Evolutionary conservation across 2,329 filamentous ascomycete genomes (phyloP).

Genomic region (Colletotrichum godetiae): DNA sequence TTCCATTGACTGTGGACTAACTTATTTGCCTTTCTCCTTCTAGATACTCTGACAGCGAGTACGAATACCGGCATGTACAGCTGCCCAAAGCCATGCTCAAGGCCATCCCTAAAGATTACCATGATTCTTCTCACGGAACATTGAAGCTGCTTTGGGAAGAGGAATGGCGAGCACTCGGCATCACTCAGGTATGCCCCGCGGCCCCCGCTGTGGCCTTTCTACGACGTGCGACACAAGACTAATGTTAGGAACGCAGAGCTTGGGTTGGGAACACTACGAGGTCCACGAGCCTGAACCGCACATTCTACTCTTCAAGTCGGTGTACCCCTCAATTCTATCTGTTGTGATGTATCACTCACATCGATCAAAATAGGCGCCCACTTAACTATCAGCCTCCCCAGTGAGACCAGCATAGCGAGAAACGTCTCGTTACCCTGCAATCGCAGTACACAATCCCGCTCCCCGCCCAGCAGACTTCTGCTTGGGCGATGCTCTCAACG

Average conservation of each 20-base stretch:
- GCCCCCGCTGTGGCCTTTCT: not conserved
- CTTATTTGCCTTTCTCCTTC: not conserved
- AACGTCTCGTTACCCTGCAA: slow-evolving; percentile 25
- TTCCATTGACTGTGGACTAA: slow-evolving; percentile 1
- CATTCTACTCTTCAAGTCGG: slow-evolving; percentile 98
- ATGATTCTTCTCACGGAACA: slow-evolving; percentile 88
- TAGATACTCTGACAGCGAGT: slow-evolving; percentile 93
- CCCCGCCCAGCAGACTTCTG: slow-evolving; percentile 22
- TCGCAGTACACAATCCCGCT: slow-evolving; percentile 27
- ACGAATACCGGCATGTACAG: slow-evolving; percentile 97
- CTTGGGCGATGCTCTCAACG: slow-evolving; percentile 30
- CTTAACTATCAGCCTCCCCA: slow-evolving; percentile 85
- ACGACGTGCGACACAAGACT: not conserved
- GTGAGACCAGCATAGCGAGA: slow-evolving; percentile 48
- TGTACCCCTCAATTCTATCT: slow-evolving; percentile 36
- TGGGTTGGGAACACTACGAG: slow-evolving; percentile 99
- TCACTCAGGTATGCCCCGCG: slow-evolving; percentile 82
- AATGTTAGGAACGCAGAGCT: slow-evolving; percentile 70
- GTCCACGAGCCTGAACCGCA: slow-evolving; percentile 99
- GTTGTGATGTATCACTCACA: not conserved
- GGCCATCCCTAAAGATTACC: slow-evolving; percentile 93
- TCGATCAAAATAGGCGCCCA: slow-evolving; percentile 69
- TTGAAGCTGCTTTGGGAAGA: slow-evolving; percentile 98
- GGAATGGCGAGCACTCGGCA: slow-evolving; percentile 96
- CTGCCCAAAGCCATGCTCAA: slow-evolving; percentile 99